Conservation (phyloP, 2,329 filamentous ascomycete genomes). For the Aureobasidium melanogenum region DNA sequence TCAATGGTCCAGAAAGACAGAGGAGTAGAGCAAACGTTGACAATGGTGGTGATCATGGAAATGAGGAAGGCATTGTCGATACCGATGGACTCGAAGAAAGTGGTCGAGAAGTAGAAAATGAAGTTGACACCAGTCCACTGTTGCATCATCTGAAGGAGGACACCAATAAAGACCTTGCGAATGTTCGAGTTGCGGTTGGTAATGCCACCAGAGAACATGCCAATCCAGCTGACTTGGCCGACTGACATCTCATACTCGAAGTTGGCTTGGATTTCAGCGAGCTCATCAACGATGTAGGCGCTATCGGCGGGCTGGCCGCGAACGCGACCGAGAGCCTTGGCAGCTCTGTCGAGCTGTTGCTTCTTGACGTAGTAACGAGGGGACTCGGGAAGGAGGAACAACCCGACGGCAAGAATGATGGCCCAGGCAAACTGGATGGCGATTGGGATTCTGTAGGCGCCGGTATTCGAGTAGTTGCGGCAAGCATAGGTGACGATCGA, state of each 20-base stretch:
- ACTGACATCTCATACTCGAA: constrained; percentile 70
- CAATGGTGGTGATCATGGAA: constrained; percentile 74
- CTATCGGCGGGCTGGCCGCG: constrained; percentile 67
- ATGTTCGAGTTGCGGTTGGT: constrained; percentile 43
- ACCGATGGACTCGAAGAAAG: constrained; percentile 73
- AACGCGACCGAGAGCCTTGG: constrained; percentile 54
- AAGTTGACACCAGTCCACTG: constrained; percentile 83
- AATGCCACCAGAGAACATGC: constrained; percentile 50
- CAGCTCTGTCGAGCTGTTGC: constrained; percentile 59
- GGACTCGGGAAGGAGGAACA: constrained; percentile 72
- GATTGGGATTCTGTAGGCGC: constrained; percentile 73
- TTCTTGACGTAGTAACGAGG: constrained; percentile 80
- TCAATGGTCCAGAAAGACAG: constrained; percentile 85
- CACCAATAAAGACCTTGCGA: constrained; percentile 40
- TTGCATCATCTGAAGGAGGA: constrained; percentile 40
- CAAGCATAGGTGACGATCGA: constrained; percentile 67
- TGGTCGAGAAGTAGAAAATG: constrained; percentile 64
- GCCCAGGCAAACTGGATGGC: constrained; percentile 74
- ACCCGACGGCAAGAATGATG: constrained; percentile 60
- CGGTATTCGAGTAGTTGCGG: constrained; percentile 51
- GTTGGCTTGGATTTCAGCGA: constrained; percentile 82
- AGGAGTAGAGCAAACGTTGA: constrained; percentile 80
- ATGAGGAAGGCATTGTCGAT: constrained; percentile 74
- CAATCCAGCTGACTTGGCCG: constrained; percentile 57
- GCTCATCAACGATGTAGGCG: constrained; percentile 66